Base-by-base conservation (phyloP, 495 filamentous ascomycete genomes). In the Hypoxylon intermedium region DNA sequence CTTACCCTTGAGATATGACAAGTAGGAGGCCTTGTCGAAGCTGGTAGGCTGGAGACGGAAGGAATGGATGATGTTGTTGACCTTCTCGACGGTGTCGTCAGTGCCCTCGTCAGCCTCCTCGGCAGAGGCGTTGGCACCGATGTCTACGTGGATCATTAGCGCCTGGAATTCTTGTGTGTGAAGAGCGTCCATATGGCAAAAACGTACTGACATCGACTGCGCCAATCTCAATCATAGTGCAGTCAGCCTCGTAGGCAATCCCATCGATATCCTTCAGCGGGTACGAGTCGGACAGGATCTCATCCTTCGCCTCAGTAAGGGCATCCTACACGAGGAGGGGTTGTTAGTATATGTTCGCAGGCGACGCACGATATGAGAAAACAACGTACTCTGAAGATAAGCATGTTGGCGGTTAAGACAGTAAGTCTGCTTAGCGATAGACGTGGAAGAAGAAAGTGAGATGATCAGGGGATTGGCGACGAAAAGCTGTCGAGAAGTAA, bases 241-340 rank as follows among this genome's bases (percentile, higher is more conserved):
- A 97, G 76, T 98, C 88, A 65, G 85, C 86, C 77, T 97, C 92
- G 73, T 90, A 97, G 64, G 88, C 86, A 66, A 87, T 77, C 46
- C 83, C 85, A 72, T 92, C 90, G 66, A 93, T 79, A 73, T 86
- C 79, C 60, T 84, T 88, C 58, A 95, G 67, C 51, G 89, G 77
- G 79, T 88, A 98, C 67, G 89, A 93, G 74, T 98, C 95, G 68
- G 94, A 92, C 85, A 97, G 84, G 75, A 98, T 83, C 87, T 98
- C 94, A 77, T 97, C 94, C 65, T 68, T 65, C 43, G 13, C 23
- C 52, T 83, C 91, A 76, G 86, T 88, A 75, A 97, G 76, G 61
- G 92, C 79, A 78, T 98, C 94, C 94, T 98, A 65, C 19, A 67
- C 23, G 57, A 42, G 54, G 53, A 34, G 38, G 53, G 44, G 58